Evolutionary conservation across 2,329 filamentous ascomycete genomes (phyloP).

Genomic region (Xylaria sp.): DNA sequence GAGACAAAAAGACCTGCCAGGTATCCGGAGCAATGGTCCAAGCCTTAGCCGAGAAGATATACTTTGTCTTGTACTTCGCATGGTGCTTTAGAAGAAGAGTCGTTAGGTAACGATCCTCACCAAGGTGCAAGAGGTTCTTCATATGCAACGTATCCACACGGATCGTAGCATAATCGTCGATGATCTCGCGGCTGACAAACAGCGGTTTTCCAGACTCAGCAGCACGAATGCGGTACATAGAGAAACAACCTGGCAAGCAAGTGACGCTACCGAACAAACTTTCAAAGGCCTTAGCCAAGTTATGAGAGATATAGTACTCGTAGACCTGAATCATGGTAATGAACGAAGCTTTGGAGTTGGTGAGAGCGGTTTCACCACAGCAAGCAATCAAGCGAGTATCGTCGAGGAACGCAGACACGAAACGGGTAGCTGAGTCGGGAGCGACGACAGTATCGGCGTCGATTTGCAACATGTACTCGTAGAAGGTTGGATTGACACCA

Average conservation of each 20-base stretch:
- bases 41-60: conserved; percentile 87
- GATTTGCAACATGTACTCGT: conserved; percentile 95
- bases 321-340: conserved; percentile 99
- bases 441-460: conserved; percentile 97
- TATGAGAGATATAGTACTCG: conserved; percentile 99
- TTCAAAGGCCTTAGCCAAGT: conserved; percentile 95
- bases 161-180: conserved; percentile 87
- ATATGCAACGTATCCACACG: conserved; percentile 98
- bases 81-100: conserved; percentile 93
- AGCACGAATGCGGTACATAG: conserved; percentile 96
- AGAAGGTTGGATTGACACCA: conserved; percentile 96
- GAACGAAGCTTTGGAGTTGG: conserved; percentile 90
- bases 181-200: conserved; percentile 91
- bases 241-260: conserved; percentile 97
- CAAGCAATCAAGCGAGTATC: conserved; percentile 93
- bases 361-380: conserved; percentile 92
- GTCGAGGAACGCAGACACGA: conserved; percentile 88
- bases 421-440: conserved; percentile 85
- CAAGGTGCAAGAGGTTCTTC: conserved; percentile 96
- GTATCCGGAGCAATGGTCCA: conserved; percentile 97
- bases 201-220: conserved; percentile 94
- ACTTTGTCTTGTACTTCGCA: conserved; percentile 97
- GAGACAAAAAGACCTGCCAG: conserved; percentile 93
- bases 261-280: conserved; percentile 97
- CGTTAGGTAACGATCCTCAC: conserved; percentile 96